Base-by-base conservation (phyloP, 2,329 filamentous ascomycete genomes). In the Alternaria gansuensis region DNA sequence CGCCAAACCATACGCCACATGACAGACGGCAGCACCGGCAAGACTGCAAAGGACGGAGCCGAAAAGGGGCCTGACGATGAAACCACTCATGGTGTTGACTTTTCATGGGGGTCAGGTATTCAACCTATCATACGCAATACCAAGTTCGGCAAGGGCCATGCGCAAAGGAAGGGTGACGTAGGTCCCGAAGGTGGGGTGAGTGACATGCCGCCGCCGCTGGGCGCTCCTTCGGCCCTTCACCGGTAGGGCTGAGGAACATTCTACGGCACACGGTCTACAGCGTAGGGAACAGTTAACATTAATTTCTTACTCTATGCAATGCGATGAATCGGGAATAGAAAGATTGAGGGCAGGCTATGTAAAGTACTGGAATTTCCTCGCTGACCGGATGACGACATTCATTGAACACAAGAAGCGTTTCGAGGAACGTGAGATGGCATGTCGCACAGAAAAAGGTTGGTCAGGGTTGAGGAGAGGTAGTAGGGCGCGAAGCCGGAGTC, bases 191-290 rank as follows among this genome's bases (percentile, higher is more conserved):
- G 61, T 59, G 61, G 61, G 59, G 61, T 59, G 54, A 45, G 41
- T 57, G 55, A 62, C 50, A 56, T 36, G 40, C 57, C 57, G 52
- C 57, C 57, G 57, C 56, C 44, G 51, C 37, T 48, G 51, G 44
- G 58, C 44, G 23, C 39, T 48, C 44, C 45, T 55, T 57, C 57
- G 55, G 61, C 52, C 51, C 61, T 59, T 59, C 51, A 33, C 26
- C 52, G 48, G 48, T 62, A 65, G 58, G 63, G 63, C 63, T 65
- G 63, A 63, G 51, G 58, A 63, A 59, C 40, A 54, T 52, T 63
- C 49, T 28, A 56, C 34, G 39, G 51, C 44, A 58, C 33, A 37
- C 44, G 37, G 45, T 23, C 36, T 31, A 39, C 36, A 43, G 33
- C 31, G 23, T 39, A 37, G 17, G 26, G 51, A 36, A 36, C 14